Evolutionary conservation across 345 rosid species (phyloP).

Genomic region (Rhizophora apiculata): DNA sequence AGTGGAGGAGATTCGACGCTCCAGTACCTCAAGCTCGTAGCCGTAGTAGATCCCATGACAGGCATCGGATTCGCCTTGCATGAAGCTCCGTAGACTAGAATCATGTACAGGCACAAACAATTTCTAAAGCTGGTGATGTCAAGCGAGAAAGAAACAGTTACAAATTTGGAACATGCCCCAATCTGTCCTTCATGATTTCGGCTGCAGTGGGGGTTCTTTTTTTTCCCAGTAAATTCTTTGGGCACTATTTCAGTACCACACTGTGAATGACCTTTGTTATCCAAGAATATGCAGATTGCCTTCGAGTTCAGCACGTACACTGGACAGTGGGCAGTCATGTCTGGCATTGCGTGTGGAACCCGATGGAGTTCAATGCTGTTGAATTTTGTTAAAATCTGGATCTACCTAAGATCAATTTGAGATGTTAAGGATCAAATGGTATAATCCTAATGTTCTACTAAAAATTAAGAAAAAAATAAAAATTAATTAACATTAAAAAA

Average conservation of each 20-base stretch:
- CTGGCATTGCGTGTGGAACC: too few relatives aligned
- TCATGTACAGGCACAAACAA: not conserved
- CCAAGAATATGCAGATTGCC: not conserved
- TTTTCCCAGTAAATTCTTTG: too few relatives aligned
- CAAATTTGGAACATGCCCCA: not conserved
- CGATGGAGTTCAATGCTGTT: not conserved
- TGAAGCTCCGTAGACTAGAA: conserved; percentile 21
- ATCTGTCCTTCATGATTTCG: not conserved
- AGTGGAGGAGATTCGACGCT: conserved; percentile 38
- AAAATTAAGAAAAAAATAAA: too few relatives aligned
- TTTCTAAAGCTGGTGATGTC: conserved; percentile 6
- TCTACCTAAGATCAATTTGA: too few relatives aligned
- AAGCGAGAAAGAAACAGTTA: not conserved
- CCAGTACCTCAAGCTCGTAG: conserved; percentile 19
- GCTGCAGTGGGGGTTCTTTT: too few relatives aligned
- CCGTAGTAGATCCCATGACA: conserved; percentile 40
- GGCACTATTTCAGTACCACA: too few relatives aligned
- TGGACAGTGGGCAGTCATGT: not conserved
- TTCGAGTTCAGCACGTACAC: not conserved
- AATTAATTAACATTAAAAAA: too few relatives aligned
- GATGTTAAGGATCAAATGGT: too few relatives aligned
- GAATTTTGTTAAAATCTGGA: too few relatives aligned
- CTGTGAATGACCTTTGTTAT: too few relatives aligned
- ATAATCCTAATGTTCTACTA: too few relatives aligned
- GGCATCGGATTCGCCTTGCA: conserved; percentile 34